A percentile compares a stretch with the other conserved stretches of the same genome.
phyloP scores from a whole-genome alignment of 176 grass and related monocot species.

The Olyra latifolia region DNA sequence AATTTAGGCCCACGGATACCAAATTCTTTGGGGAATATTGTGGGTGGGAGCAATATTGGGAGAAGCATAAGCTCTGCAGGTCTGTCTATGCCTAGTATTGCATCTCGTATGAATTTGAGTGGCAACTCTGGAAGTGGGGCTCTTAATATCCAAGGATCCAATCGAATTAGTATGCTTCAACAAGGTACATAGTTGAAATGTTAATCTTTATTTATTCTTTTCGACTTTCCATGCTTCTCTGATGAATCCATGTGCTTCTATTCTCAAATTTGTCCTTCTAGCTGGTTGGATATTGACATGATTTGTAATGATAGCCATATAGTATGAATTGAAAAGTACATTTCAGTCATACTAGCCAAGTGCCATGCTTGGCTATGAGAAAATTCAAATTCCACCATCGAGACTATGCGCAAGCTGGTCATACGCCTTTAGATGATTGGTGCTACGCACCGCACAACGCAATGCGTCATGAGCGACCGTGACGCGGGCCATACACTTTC shows the following conservation, averaged over 20 bases:
- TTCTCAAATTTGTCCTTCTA: constrained; percentile 13
- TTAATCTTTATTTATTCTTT: constrained; percentile 1
- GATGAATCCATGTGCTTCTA: background rate
- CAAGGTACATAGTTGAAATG: constrained; percentile 58
- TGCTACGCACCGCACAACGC: no score
- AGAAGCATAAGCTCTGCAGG: constrained; percentile 81
- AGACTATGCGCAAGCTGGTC: no score
- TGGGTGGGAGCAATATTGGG: constrained; percentile 63
- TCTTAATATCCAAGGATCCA: constrained; percentile 77
- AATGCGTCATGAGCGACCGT: no score
- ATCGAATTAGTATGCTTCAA: constrained; percentile 69
- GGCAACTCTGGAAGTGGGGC: constrained; percentile 64
- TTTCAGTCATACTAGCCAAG: background rate
- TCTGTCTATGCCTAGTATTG: constrained; percentile 59
- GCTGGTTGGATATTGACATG: constrained; percentile 14
- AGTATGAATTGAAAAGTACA: background rate
- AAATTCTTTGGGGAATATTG: constrained; percentile 67
- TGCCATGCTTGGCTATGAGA: no score
- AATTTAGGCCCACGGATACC: constrained; percentile 66
- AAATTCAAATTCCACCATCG: no score
- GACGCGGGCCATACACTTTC: no score
- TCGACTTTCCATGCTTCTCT: background rate
- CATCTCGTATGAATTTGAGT: constrained; percentile 74
- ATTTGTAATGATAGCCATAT: background rate
- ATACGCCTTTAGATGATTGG: no score